Base-by-base conservation (phyloP, 1,284 basidiomycete genomes). In the Mrakiaceae sp. region DNA sequence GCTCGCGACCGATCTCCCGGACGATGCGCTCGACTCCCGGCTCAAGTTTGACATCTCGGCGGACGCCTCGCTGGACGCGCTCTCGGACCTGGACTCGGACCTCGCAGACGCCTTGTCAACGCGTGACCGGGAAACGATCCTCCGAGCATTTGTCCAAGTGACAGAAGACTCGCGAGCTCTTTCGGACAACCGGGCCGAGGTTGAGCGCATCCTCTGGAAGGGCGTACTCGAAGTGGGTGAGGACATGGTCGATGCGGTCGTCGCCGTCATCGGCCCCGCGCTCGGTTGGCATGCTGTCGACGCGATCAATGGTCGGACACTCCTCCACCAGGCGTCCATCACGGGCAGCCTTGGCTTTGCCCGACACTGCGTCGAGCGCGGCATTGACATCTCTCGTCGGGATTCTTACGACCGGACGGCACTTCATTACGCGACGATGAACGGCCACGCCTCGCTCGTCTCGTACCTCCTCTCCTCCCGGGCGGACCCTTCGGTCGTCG, bases 381-480 rank as follows among this genome's bases (percentile, higher is more conserved):
- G 54, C 5, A 51, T 66, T 39, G 27, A 43, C 39, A 44, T 51
- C 50, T 49, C 46, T 12, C 86, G 84, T 68, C 79, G 82, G 52
- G 93, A 97, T 72, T 85, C 87, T 3, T 99, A 98, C 76, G 92
- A 90, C 48, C 88, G 96, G 14, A 88, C 90, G 9, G 87, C 94
- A 3, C 81, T 99, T 60, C 95, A 98, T 76, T 99, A 98, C 75
- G 92, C 92, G 14, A 89, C 92, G 14, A 92, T 98, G 86, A 86
- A 91, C 70, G 94, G 93, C 1, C 87, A 94, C 74, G 80, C 84
- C 1, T 78, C 78, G 12, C 83, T 96, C 66, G 94, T 90, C 75
- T 81, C 81, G 58, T 84, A 82, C 68, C 82, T 99, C 48, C 79
- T 98, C 66, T 81, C 85, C 66, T 83, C 85, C 12, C 78, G 81